Conservation (phyloP, 1,284 basidiomycete genomes). For the Ceratobasidium sp. region DNA sequence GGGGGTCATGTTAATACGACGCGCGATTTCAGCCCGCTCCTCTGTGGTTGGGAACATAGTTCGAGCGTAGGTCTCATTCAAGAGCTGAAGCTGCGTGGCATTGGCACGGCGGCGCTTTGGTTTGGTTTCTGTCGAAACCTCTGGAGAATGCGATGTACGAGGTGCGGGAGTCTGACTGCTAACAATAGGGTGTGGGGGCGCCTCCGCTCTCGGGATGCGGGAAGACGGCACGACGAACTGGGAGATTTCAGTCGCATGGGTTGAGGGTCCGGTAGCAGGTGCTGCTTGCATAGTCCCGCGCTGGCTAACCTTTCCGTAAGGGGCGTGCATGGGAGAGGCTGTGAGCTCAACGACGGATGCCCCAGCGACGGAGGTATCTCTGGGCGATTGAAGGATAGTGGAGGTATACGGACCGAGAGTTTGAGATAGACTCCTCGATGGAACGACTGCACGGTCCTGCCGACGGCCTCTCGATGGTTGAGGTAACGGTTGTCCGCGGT, state of each 20-base stretch:
- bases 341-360: constrained; percentile 8
- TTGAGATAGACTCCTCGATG: constrained; percentile 12
- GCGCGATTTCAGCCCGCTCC: constrained; percentile 79
- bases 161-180: constrained; percentile 6
- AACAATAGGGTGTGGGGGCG: neutral
- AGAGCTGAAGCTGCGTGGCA: constrained; percentile 76
- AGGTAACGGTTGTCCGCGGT: neutral
- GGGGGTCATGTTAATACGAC: constrained; percentile 80
- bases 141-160: constrained; percentile 14
- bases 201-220: constrained; percentile 30
- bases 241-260: constrained; percentile 10
- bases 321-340: neutral
- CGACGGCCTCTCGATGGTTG: neutral
- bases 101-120: constrained; percentile 87
- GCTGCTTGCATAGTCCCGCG: neutral
- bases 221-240: constrained; percentile 41
- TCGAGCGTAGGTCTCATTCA: constrained; percentile 80
- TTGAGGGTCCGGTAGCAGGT: neutral
- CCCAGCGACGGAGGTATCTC: neutral
- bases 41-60: constrained; percentile 87
- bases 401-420: constrained; percentile 35
- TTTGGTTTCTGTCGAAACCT: constrained; percentile 57
- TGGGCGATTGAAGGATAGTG: neutral
- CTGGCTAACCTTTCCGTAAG: neutral
- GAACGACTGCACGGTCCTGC: neutral